Evolutionary conservation across 2,329 filamentous ascomycete genomes (phyloP), one percentile per base, ranked within the genome.

Genomic region (Rhynchosporium graminicola): DNA sequence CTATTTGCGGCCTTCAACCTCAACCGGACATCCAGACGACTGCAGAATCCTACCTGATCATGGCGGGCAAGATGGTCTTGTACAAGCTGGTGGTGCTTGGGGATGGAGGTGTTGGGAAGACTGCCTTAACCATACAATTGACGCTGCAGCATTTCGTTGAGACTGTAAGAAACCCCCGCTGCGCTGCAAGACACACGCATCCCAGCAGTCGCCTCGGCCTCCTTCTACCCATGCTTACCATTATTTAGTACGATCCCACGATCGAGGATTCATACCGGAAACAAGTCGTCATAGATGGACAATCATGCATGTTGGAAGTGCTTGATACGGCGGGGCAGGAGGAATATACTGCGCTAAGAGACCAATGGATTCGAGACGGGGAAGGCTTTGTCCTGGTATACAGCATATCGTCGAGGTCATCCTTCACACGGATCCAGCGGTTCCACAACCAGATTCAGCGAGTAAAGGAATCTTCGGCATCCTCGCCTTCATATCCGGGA

Each of bases 141-240:
- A 98, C 95, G 77, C 80, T 98, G 74, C 96, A 98, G 78, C 95
- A 99, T 79, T 99, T 99, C 76, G 93, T 98, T 73, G 94, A 98
- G 80, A 97, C 92, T 66, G 85, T 88, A 79, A 78, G 85, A 61
- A 55, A 48, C 43, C 28, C 31, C 36, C 51, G 40, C 47, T 42
- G 51, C n/a, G n/a, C 51, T 26, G 0, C 28, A 28, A 31, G 29
- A 15, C 1, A 60, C 28, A 46, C 42, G 28, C 28, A 12, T 36
- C 33, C 28, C n/a, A 42, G 43, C 13, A 36, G 29, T 42, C 31
- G 29, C 33, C 31, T 45, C 45, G 47, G 12, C 33, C 55, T 29
- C 29, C 15, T 40, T 20, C 60, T 50, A 57, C 47, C 57, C 47
- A 59, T 67, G 65, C 69, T 71, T 57, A 72, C 62, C 51, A 57